Conservation (phyloP, 2,329 filamentous ascomycete genomes). For the Aspergillus pseudoglaucus region DNA sequence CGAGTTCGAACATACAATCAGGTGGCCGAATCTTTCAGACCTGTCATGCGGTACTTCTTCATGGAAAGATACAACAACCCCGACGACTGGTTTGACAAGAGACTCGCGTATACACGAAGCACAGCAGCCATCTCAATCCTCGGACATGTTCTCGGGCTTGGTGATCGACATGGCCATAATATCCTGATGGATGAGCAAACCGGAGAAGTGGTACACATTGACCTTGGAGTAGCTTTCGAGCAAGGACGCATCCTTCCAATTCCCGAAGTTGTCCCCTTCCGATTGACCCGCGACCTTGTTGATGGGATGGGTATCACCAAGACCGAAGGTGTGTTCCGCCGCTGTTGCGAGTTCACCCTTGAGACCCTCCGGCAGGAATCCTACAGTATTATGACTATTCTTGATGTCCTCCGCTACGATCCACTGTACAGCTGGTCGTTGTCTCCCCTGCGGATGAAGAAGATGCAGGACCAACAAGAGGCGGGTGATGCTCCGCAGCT, state of each 20-base stretch:
- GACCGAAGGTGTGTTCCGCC: constrained; percentile 90
- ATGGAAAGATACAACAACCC: constrained; percentile 90
- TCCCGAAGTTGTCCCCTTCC: constrained; percentile 92
- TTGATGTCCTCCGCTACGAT: constrained; percentile 97
- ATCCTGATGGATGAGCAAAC: constrained; percentile 85
- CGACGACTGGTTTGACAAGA: constrained; percentile 88
- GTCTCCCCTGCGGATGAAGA: constrained; percentile 60
- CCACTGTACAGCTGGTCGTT: constrained; percentile 94
- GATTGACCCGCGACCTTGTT: constrained; percentile 86
- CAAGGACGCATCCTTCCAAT: constrained; percentile 91
- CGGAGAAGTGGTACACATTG: constrained; percentile 94
- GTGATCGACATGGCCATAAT: constrained; percentile 93
- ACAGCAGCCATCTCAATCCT: constrained; percentile 94
- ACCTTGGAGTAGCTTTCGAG: constrained; percentile 94
- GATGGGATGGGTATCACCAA: constrained; percentile 95
- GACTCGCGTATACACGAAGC: constrained; percentile 84
- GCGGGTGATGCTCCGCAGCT: constrained; percentile 31
- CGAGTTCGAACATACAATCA: constrained; percentile 70
- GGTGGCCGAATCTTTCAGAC: constrained; percentile 75
- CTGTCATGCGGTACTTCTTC: constrained; percentile 95
- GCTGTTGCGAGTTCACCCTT: constrained; percentile 97
- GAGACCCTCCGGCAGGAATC: constrained; percentile 91
- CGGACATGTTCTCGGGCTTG: constrained; percentile 84
- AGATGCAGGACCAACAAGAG: constrained; percentile 56
- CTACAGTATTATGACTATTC: constrained; percentile 96